These are phyloP conservation scores for Talaromyces funiculosus DNA, from an alignment of 2,329 filamentous ascomycete species.

Conservation along the genomic window DNA sequence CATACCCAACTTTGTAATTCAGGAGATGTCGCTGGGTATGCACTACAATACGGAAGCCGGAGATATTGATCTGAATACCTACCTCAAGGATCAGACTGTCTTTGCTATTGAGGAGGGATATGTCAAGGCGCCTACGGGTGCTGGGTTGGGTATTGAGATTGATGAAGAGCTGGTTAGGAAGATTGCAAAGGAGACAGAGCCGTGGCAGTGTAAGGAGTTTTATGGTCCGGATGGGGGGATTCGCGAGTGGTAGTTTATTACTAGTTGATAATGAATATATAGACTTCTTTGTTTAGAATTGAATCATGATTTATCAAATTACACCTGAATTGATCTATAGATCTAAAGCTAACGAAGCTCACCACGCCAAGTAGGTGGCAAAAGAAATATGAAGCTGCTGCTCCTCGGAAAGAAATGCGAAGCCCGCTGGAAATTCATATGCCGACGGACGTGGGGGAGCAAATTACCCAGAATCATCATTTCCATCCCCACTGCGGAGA, in stretches of 20 bases:
- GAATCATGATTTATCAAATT: not conserved
- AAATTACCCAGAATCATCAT: not conserved
- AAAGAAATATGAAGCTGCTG: not conserved
- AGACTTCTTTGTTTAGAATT: not conserved
- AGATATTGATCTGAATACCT: slow-evolving; percentile 60
- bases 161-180: slow-evolving; percentile 63
- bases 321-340: not conserved
- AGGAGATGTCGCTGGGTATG: slow-evolving; percentile 74
- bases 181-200: slow-evolving; percentile 52
- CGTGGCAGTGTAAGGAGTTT: slow-evolving; percentile 64
- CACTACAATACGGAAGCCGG: slow-evolving; percentile 66
- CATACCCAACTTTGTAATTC: slow-evolving; percentile 63
- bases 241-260: slow-evolving; percentile 56
- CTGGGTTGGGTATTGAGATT: slow-evolving; percentile 64
- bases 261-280: not conserved
- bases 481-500: not conserved
- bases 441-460: slow-evolving; percentile 7
- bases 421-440: not conserved
- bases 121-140: slow-evolving; percentile 54
- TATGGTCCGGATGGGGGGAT: slow-evolving; percentile 61
- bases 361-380: not conserved
- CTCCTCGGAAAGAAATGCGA: slow-evolving; percentile 12
- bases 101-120: slow-evolving; percentile 64
- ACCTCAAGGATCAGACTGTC: slow-evolving; percentile 58
- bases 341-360: not conserved